phyloP scores from a whole-genome alignment of 2,329 filamentous ascomycete genomes.

The Dactylonectria estremocensis region DNA sequence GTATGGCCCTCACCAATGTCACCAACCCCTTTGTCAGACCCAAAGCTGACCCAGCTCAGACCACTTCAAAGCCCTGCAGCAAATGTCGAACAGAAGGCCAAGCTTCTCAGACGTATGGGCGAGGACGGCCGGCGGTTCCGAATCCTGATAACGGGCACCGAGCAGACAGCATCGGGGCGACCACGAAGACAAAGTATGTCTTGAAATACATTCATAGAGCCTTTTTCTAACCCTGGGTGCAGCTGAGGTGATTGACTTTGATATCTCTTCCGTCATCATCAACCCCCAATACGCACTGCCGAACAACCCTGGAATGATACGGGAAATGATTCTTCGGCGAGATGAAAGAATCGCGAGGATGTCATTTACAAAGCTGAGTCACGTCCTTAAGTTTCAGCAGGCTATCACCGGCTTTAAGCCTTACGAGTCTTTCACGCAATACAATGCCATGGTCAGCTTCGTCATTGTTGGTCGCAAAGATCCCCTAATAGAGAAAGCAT shows the following conservation, averaged over 20 bases:
- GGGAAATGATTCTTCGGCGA: slow-evolving; percentile 50
- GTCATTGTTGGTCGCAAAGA: slow-evolving; percentile 45
- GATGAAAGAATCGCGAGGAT: slow-evolving; percentile 52
- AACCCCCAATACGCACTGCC: slow-evolving; percentile 52
- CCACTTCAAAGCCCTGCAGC: slow-evolving; percentile 38
- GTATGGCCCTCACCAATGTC: slow-evolving; percentile 25
- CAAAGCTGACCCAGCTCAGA: slow-evolving; percentile 30
- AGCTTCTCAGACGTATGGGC: slow-evolving; percentile 49
- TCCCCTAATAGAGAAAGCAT: slow-evolving; percentile 48
- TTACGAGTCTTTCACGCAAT: slow-evolving; percentile 48
- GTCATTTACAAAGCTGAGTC: slow-evolving; percentile 44
- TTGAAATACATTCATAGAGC: neutral
- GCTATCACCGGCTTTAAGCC: slow-evolving; percentile 53
- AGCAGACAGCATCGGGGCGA: slow-evolving; percentile 37
- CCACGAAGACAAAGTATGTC: slow-evolving; percentile 44
- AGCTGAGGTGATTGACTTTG: slow-evolving; percentile 52
- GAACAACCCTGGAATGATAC: slow-evolving; percentile 26
- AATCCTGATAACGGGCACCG: slow-evolving; percentile 45
- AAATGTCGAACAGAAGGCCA: slow-evolving; percentile 43
- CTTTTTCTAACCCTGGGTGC: slow-evolving; percentile 20
- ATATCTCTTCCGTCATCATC: slow-evolving; percentile 47
- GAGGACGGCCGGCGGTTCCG: slow-evolving; percentile 47
- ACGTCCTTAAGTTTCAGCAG: slow-evolving; percentile 53
- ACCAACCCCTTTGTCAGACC: neutral
- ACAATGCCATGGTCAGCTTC: slow-evolving; percentile 48